Percentiles rank a stretch among this genome's conserved stretches.
phyloP scores from a whole-genome alignment of 2,329 filamentous ascomycete genomes.

The Hortaea werneckii region DNA sequence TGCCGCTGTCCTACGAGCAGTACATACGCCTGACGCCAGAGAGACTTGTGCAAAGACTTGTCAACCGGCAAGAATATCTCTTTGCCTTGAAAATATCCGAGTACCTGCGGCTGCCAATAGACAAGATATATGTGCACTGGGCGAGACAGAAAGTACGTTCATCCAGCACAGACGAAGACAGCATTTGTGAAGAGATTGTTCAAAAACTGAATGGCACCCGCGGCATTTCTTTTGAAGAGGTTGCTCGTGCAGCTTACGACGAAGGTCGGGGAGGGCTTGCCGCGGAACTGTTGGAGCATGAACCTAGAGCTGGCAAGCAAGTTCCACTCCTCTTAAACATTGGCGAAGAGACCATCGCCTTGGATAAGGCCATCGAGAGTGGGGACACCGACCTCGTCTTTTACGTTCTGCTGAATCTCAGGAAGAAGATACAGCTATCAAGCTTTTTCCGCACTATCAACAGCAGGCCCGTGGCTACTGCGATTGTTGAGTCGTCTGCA shows the following conservation, averaged over 20 bases:
- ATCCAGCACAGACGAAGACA: constrained; percentile 76
- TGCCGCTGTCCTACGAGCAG: constrained; percentile 88
- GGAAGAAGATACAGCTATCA: constrained; percentile 80
- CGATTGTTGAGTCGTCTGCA: constrained; percentile 79
- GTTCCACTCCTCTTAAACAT: constrained; percentile 87
- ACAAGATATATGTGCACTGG: constrained; percentile 93
- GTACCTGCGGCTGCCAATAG: constrained; percentile 75
- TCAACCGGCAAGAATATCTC: constrained; percentile 84
- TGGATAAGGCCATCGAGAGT: constrained; percentile 93
- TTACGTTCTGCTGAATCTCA: constrained; percentile 76
- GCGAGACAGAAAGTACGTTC: constrained; percentile 85
- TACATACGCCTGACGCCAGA: constrained; percentile 86
- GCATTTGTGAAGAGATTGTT: constrained; percentile 77
- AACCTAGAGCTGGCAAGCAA: constrained; percentile 89
- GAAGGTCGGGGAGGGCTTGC: constrained; percentile 84
- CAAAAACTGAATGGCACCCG: constrained; percentile 76
- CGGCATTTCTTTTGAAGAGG: constrained; percentile 90
- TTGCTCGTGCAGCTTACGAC: constrained; percentile 85
- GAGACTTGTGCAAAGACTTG: constrained; percentile 71
- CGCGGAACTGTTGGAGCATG: constrained; percentile 83
- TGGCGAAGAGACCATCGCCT: constrained; percentile 88
- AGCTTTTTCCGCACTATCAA: constrained; percentile 91
- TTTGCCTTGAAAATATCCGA: constrained; percentile 80
- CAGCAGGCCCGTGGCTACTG: constrained; percentile 70
- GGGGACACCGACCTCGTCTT: constrained; percentile 91